Percentiles rank a stretch among this genome's conserved stretches.
Evolutionary conservation across 2,329 filamentous ascomycete genomes (phyloP).

Genomic region (Aphanocladium album): DNA sequence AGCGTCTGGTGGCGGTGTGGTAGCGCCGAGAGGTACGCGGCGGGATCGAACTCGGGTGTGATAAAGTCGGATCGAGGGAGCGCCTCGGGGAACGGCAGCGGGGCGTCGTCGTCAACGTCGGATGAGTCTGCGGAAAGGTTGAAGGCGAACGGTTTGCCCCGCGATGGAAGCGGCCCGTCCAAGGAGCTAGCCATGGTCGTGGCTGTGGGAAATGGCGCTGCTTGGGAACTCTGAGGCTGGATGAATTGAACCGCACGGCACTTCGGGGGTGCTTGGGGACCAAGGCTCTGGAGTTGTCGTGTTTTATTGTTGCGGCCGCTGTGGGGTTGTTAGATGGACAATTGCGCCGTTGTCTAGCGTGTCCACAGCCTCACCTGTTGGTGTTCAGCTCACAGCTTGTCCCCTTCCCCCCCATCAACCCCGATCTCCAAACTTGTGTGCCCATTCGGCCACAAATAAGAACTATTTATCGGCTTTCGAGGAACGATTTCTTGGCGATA

Average conservation of each 20-base stretch:
- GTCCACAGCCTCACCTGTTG: too few relatives aligned
- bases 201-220: neutral
- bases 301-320: too few relatives aligned
- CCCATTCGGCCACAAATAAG: too few relatives aligned
- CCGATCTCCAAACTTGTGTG: too few relatives aligned
- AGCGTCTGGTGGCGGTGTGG: constrained; percentile 90
- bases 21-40: constrained; percentile 73
- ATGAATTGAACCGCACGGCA: neutral
- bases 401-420: too few relatives aligned
- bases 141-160: constrained; percentile 26
- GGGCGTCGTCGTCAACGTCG: constrained; percentile 54
- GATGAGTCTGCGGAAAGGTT: constrained; percentile 37
- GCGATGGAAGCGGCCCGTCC: neutral
- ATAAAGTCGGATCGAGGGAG: constrained; percentile 82
- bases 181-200: constrained; percentile 1
- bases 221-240: neutral
- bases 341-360: too few relatives aligned
- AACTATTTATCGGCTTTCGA: too few relatives aligned
- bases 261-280: neutral
- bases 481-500: too few relatives aligned
- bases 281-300: neutral
- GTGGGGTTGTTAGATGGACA: too few relatives aligned
- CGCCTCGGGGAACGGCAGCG: constrained; percentile 82
- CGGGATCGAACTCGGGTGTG: constrained; percentile 68
- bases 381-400: too few relatives aligned